Evolutionary conservation across 2,329 filamentous ascomycete genomes (phyloP), one percentile per base, ranked within the genome.

Genomic region (Coleophoma eucalyptorum): DNA sequence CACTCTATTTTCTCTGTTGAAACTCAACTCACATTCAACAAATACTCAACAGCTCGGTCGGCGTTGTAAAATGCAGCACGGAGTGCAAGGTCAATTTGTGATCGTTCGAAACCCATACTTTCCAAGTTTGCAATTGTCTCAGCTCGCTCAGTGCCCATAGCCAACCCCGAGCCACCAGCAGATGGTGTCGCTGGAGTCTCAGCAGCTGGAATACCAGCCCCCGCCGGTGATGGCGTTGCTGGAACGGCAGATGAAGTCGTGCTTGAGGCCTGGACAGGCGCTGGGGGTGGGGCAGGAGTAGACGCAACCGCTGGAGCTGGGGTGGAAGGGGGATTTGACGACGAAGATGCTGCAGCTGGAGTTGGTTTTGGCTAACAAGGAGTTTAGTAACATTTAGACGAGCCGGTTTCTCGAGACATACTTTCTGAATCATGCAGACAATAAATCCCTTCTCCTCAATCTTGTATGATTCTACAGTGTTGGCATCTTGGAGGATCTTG

Each of bases 371-470:
- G 87, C 84, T 93, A 65, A 52, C 48, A 47, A 47, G 45, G 48
- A 33, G 46, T 53, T 67, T 55, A 68, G 55, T 56, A 43, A 58
- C 16, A 32, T 38, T 8, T 26, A 5, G 26, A 26, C 26, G 10
- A 26, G 26, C 26, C 6, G 26, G 26, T 8, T 6, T 26, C 26
- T 6, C 26, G 26, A 26, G 26, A 26, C 26, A 26, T 76, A 96
- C 92, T 89, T 97, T 97, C 68, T 90, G 90, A 63, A 96, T 86
- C 85, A 99, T 96, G 76, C 94, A 99, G 54, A 99, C 94, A 64
- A 99, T 91, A 70, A 97, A 99, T 35, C 94, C 94, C 80, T 97
- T 99, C 81, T 97, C 94, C 73, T 99, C 93, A 57, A 99, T 97
- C 74, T 90, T 96, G 78, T 97, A 97, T 38, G 89, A 92, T 71